phyloP scores from a whole-genome alignment of 2,329 filamentous ascomycete genomes.

The Dothideomycetes sp. region DNA sequence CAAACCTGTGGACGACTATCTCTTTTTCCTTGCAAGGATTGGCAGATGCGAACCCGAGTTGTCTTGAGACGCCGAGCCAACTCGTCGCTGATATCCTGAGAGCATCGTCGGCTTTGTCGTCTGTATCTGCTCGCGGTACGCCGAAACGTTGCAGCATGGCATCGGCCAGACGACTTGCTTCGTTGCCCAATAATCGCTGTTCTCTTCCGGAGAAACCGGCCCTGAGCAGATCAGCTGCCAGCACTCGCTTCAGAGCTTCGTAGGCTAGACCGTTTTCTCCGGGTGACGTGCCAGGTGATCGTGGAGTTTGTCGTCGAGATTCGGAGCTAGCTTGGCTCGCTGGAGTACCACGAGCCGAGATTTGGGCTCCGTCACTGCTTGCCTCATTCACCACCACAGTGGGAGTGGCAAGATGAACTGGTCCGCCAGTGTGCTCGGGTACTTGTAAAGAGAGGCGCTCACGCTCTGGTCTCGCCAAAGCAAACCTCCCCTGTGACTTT shows the following conservation, averaged over 20 bases:
- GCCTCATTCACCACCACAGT: slow-evolving; percentile 45
- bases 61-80: slow-evolving; percentile 31
- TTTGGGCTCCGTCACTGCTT: too few species aligned
- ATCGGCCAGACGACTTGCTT: slow-evolving; percentile 39
- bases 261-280: slow-evolving; percentile 24
- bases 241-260: slow-evolving; percentile 36
- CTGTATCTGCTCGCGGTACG: slow-evolving; percentile 26
- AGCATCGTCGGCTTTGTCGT: slow-evolving; percentile 27
- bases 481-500: slow-evolving; percentile 1
- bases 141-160: slow-evolving; percentile 33
- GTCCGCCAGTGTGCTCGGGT: slow-evolving; percentile 50
- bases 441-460: slow-evolving; percentile 42
- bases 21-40: slow-evolving; percentile 24
- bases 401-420: slow-evolving; percentile 54
- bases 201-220: slow-evolving; percentile 33
- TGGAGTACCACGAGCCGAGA: too few species aligned
- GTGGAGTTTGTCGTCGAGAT: too few species aligned
- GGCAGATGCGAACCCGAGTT: slow-evolving; percentile 30
- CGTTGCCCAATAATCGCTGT: slow-evolving; percentile 33
- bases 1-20: slow-evolving; percentile 34
- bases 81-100: slow-evolving; percentile 33
- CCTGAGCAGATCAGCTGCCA: slow-evolving; percentile 39
- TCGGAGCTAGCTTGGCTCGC: too few species aligned
- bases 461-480: slow-evolving; percentile 5
- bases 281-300: too few species aligned